Conservation (phyloP, 805 yeast species). For the Starmerella geochares region DNA sequence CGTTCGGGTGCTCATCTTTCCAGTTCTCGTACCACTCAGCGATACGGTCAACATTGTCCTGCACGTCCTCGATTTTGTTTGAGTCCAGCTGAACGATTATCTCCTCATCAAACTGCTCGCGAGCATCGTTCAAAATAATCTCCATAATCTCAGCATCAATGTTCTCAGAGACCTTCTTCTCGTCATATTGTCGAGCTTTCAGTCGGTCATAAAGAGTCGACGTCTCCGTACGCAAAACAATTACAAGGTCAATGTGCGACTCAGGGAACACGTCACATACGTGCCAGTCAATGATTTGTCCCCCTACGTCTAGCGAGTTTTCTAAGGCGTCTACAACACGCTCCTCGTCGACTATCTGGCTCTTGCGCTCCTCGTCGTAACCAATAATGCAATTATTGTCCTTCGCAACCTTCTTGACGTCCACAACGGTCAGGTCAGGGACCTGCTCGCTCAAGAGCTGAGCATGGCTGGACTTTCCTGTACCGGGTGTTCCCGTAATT, state of each 20-base stretch:
- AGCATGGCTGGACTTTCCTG: conserved; percentile 76
- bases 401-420: conserved; percentile 74
- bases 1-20: conserved; percentile 38
- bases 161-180: conserved; percentile 77
- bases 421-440: conserved; percentile 44
- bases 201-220: conserved; percentile 64
- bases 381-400: conserved; percentile 68
- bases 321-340: conserved; percentile 71
- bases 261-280: conserved; percentile 94
- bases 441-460: conserved; percentile 45
- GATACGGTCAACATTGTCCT: conserved; percentile 70
- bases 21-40: conserved; percentile 66
- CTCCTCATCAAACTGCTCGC: conserved; percentile 66
- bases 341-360: conserved; percentile 88
- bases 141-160: conserved; percentile 97
- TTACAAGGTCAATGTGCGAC: conserved; percentile 79
- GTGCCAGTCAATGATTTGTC: conserved; percentile 91
- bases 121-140: conserved; percentile 75
- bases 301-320: conserved; percentile 72
- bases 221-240: conserved; percentile 75
- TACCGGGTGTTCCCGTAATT: conserved; percentile 91
- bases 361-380: conserved; percentile 73
- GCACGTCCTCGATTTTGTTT: conserved; percentile 64
- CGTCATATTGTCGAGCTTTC: conserved; percentile 63
- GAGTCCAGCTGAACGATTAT: conserved; percentile 73